Base-by-base conservation (phyloP, 1,284 basidiomycete species). In the Cryptococcus sp. region DNA sequence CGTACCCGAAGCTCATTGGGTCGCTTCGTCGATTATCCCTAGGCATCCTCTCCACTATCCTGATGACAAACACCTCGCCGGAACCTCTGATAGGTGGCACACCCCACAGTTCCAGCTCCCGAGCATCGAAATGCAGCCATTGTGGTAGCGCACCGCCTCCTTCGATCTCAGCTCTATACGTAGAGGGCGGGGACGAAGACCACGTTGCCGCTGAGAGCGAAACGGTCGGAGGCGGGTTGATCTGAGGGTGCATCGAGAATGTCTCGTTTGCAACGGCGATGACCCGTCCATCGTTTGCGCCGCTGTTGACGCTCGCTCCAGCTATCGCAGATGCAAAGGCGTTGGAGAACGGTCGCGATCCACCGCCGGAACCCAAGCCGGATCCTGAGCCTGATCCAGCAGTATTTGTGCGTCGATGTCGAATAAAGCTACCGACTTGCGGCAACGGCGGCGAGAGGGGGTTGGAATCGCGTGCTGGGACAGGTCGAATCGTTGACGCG, bases 71-170 rank as follows among this genome's bases (percentile, higher is more conserved):
- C 5, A 67, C 61, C 41, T 72, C 66, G 0, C 71, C 74, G 1
- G 65, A 55, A 22, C 68, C 55, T 11, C 54, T 52, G 30, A 73
- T 45, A 0, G 64, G 60, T n/a, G 75, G 73, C 11, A 77, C 72
- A 55, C 75, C 75, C 75, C 75, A 77, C 42, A 77, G 60, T 52
- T 76, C 74, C 38, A 76, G 58, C 57, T 77, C 75, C 30, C 73
- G 60, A n/a, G 67, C 63, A 57, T 77, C 75, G 58, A 76, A 77
- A 51, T 76, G 75, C 23, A 77, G 60, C 75, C 75, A 77, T n/a
- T 57, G 55, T 8, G 75, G 75, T 20, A 77, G 50, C 13, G 55
- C 50, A 5, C 59, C 64, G 11, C 74, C 75, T 30, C 65, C 66
- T 47, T 69, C 65, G 5, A 66, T 51, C 55, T 70, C 75, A 16